A percentile compares a stretch with the other conserved stretches of the same genome.
Conservation (phyloP, 768 basidiomycete genomes). For the Termitomyces sp. region DNA sequence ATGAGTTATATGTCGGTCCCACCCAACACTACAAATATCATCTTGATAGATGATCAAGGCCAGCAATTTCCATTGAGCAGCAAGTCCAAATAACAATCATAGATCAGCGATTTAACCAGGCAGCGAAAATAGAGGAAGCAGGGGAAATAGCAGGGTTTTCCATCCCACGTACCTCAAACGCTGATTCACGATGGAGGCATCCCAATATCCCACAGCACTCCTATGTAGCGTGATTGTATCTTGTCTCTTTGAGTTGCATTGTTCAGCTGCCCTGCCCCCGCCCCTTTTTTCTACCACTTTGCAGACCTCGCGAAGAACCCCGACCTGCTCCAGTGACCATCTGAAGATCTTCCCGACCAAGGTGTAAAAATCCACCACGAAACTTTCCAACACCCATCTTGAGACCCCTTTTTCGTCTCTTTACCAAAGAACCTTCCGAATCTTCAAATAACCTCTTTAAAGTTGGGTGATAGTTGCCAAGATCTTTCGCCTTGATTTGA, state of each 20-base stretch:
- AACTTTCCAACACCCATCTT: constrained; percentile 80
- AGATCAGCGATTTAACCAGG: neutral
- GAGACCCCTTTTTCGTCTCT: constrained; percentile 62
- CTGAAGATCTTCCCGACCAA: constrained; percentile 61
- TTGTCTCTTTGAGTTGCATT: too few relatives aligned
- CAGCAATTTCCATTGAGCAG: constrained; percentile 32
- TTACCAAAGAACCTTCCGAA: constrained; percentile 23
- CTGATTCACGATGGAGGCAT: too few relatives aligned
- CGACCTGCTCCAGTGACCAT: constrained; percentile 23
- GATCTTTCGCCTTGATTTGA: constrained; percentile 62
- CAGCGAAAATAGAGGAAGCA: neutral
- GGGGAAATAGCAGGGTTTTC: neutral
- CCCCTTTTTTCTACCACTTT: constrained; percentile 15
- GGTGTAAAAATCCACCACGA: constrained; percentile 61
- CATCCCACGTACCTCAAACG: neutral
- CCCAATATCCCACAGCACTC: neutral
- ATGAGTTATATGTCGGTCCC: constrained; percentile 23
- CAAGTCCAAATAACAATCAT: neutral
- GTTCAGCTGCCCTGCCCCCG: constrained; percentile 14
- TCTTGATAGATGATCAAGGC: constrained; percentile 30
- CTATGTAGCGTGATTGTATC: neutral
- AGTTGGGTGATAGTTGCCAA: constrained; percentile 82
- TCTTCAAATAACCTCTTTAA: constrained; percentile 64
- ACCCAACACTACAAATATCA: constrained; percentile 23
- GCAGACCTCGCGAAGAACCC: constrained; percentile 16